Base-by-base conservation (phyloP, 306 rosid species). In the Lathyrus aphaca region DNA sequence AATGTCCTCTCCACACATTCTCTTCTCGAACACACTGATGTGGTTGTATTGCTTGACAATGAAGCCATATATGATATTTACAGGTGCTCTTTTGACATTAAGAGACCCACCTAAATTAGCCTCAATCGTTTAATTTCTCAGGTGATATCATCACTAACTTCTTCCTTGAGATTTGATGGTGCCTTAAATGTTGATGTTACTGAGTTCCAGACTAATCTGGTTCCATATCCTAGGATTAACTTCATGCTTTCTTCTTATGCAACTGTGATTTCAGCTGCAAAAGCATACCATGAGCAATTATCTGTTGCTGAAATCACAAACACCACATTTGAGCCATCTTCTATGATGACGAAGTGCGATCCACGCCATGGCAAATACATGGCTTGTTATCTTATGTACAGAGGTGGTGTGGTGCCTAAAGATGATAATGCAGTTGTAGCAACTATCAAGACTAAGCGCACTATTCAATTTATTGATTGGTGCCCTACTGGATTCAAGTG, bases 181-280 rank as follows among this genome's bases (percentile, higher is more conserved):
- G 96, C 96, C 45, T 66, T 87, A 85, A 90, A 90, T 9, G 96
- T 90, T 29, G 96, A 90, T 77, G 94, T 90, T 16, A 90, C 88
- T 17, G 96, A 90, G 17, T 90, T 90, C 82, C 96, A 90, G 83
- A 90, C 96, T 21, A 90, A 90, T 79, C 71, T 90, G 56, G 96
- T 90, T n/a, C 96, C 96, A 8, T 90, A 90, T 62, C 96, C 96
- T 13, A 85, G 96, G 67, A 90, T 90, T 78, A 94, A 90, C 77
- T 90, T 90, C 59, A 90, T 90, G 96, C 96, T 90, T 68, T 90
- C 96, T 46, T 90, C 96, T 4, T 90, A 90, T 78, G 96, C 96
- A 17, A 94, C 96, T 38, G 84, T 81, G 45, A 81, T 81, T 27
- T 81, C 84, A 30, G 84, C 81, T 8, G 84, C 18, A 51, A 90